Conservation (phyloP, 164 flowering plant genomes). For the Berberis vulgaris region DNA sequence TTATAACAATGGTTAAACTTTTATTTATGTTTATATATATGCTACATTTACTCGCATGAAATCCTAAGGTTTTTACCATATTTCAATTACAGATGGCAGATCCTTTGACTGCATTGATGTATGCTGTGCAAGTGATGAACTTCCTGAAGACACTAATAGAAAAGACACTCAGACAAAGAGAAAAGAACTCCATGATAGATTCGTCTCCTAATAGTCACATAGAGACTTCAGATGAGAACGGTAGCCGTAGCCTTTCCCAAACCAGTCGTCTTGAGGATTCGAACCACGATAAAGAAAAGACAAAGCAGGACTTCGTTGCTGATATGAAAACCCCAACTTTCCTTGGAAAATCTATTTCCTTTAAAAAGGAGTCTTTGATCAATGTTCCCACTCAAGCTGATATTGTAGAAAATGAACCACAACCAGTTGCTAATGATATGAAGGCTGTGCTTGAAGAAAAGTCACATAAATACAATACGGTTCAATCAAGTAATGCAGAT, state of each 20-base stretch:
- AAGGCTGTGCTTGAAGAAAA: no score
- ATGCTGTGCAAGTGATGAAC: slow-evolving; percentile 10
- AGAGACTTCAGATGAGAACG: slow-evolving; percentile 54
- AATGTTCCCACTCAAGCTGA: slow-evolving; percentile 14
- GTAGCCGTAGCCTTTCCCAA: slow-evolving; percentile 36
- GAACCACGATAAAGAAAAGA: slow-evolving; percentile 20
- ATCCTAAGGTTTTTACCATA: background rate
- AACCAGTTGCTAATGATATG: no score
- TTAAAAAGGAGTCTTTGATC: slow-evolving; percentile 5
- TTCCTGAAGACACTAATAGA: slow-evolving; percentile 11
- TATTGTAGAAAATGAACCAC: slow-evolving; percentile 4
- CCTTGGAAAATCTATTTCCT: slow-evolving; percentile 12
- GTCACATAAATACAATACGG: no score
- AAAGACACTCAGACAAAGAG: slow-evolving; percentile 48
- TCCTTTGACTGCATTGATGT: slow-evolving; percentile 71
- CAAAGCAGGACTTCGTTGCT: slow-evolving; percentile 17
- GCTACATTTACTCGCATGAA: no score
- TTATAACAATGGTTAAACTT: no score
- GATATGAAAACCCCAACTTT: slow-evolving; percentile 21
- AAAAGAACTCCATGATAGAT: slow-evolving; percentile 31
- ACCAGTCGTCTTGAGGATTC: slow-evolving; percentile 13
- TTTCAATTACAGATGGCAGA: slow-evolving; percentile 62
- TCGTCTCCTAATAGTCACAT: slow-evolving; percentile 22
- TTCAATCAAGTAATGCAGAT: no score
- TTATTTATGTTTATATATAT: no score